Percentiles rank a stretch among this genome's conserved stretches.
phyloP scores from a whole-genome alignment of 345 rosid genomes.

The Euphorbia lathyris region DNA sequence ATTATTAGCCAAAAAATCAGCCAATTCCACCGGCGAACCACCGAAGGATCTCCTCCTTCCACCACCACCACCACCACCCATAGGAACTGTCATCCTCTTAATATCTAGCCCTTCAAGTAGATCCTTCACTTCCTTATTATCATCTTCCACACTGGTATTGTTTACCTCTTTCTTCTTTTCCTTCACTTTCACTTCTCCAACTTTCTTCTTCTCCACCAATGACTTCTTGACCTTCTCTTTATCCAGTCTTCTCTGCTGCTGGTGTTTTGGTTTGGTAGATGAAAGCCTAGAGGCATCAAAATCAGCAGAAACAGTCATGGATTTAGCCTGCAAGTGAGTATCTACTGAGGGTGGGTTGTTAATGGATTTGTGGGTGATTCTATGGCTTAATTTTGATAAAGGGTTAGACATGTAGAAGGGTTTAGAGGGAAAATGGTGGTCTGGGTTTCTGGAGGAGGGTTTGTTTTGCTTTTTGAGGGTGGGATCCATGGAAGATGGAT shows the following conservation, averaged over 20 bases:
- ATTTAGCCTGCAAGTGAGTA: conserved; percentile 46
- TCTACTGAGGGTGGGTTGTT: conserved; percentile 24
- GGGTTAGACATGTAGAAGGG: conserved; percentile 5
- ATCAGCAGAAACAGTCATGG: conserved; percentile 51
- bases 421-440: conserved; percentile 2
- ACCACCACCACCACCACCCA: conserved; percentile 16
- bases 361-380: conserved; percentile 24
- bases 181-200: conserved; percentile 10
- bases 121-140: conserved; percentile 18
- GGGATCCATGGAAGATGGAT: conserved; percentile 38
- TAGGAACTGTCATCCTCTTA: conserved; percentile 37
- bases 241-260: conserved; percentile 10
- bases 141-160: conserved; percentile 4
- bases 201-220: conserved; percentile 24
- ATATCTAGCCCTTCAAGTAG: conserved; percentile 22
- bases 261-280: conserved; percentile 21
- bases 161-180: conserved; percentile 22
- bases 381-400: conserved; percentile 17
- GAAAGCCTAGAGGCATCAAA: conserved; percentile 35
- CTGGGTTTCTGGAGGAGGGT: conserved; percentile 14
- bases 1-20: conserved; percentile 49
- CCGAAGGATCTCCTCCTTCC: conserved; percentile 51
- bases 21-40: conserved; percentile 49
- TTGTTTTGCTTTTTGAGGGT: conserved; percentile 22
- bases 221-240: conserved; percentile 22